These are phyloP conservation scores for Daldinia concentrica DNA, from an alignment of 495 filamentous ascomycete genomes.

Conservation along the genomic window DNA sequence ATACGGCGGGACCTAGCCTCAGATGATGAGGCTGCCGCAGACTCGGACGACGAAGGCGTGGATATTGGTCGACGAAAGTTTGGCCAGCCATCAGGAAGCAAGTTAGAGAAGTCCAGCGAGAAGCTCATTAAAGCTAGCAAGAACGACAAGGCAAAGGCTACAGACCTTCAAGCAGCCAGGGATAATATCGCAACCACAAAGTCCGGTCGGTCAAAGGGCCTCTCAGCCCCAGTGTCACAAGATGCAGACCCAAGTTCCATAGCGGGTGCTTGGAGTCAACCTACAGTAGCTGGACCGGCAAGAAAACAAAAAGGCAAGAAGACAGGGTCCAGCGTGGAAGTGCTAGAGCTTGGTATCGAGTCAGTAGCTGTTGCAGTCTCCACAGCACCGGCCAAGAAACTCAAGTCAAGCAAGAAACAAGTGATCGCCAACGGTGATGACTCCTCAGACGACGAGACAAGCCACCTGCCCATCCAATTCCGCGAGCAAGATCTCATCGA, in stretches of 20 bases:
- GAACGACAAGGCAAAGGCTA: slow-evolving; percentile 42
- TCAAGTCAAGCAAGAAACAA: slow-evolving; percentile 43
- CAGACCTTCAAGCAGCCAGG: slow-evolving; percentile 31
- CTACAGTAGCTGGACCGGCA: slow-evolving; percentile 23
- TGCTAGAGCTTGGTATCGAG: slow-evolving; percentile 41
- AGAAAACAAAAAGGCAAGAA: slow-evolving; percentile 46
- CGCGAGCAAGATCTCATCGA: slow-evolving; percentile 84
- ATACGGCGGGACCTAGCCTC: slow-evolving; percentile 75
- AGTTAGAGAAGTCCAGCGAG: slow-evolving; percentile 28
- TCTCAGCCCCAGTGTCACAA: slow-evolving; percentile 29
- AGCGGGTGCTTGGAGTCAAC: slow-evolving; percentile 45
- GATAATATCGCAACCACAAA: slow-evolving; percentile 32
- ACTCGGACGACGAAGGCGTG: slow-evolving; percentile 65
- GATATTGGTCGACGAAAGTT: slow-evolving; percentile 73
- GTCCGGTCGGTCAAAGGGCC: slow-evolving; percentile 37
- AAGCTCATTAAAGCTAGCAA: slow-evolving; percentile 38
- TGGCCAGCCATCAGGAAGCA: slow-evolving; percentile 57
- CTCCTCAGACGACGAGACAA: slow-evolving; percentile 66
- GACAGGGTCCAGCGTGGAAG: slow-evolving; percentile 31
- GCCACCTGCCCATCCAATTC: slow-evolving; percentile 68
- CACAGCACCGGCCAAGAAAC: slow-evolving; percentile 31
- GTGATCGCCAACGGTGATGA: slow-evolving; percentile 44
- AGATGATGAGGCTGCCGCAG: slow-evolving; percentile 60
- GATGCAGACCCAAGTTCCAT: slow-evolving; percentile 32
- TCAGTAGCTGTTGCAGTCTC: slow-evolving; percentile 41